These are phyloP conservation scores for Gaeumannomyces tritici DNA, from an alignment of 2,329 filamentous ascomycete genomes.

Conservation along the genomic window DNA sequence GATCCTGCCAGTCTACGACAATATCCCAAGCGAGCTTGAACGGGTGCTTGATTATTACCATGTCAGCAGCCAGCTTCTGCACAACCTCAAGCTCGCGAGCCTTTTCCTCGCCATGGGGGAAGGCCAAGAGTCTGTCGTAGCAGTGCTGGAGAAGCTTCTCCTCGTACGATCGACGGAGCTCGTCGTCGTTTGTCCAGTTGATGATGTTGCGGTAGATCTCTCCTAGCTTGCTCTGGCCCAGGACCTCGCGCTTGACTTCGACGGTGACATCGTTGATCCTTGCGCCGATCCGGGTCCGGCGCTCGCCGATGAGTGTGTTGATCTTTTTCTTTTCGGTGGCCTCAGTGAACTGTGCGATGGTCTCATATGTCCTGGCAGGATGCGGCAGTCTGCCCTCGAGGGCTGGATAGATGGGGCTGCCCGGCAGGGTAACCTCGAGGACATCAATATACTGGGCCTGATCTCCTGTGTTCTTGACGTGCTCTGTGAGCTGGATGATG, in stretches of 20 bases:
- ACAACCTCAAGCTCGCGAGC: constrained; percentile 61
- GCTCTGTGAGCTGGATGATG: constrained; percentile 70
- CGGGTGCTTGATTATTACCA: constrained; percentile 93
- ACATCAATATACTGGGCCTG: constrained; percentile 66
- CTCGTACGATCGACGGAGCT: constrained; percentile 73
- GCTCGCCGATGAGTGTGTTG: constrained; percentile 81
- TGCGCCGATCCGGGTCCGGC: constrained; percentile 78
- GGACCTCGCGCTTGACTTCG: constrained; percentile 82
- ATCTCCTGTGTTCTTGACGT: constrained; percentile 64
- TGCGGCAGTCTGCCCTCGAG: constrained; percentile 78
- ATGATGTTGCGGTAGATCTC: constrained; percentile 73
- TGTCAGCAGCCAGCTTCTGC: constrained; percentile 70
- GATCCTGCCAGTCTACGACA: constrained; percentile 79
- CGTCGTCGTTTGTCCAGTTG: constrained; percentile 84
- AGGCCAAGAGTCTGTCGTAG: constrained; percentile 65
- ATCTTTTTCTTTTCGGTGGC: constrained; percentile 80
- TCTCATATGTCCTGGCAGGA: constrained; percentile 71
- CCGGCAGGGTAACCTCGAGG: constrained; percentile 67
- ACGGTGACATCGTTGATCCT: constrained; percentile 72
- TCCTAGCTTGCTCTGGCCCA: constrained; percentile 66
- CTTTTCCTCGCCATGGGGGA: constrained; percentile 56
- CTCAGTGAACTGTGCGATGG: constrained; percentile 75
- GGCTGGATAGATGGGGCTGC: constrained; percentile 68
- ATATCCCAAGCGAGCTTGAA: constrained; percentile 88
- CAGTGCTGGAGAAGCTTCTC: constrained; percentile 80